phyloP scores from a whole-genome alignment of 441 rosid genomes.

The Erysimum cheiri region DNA sequence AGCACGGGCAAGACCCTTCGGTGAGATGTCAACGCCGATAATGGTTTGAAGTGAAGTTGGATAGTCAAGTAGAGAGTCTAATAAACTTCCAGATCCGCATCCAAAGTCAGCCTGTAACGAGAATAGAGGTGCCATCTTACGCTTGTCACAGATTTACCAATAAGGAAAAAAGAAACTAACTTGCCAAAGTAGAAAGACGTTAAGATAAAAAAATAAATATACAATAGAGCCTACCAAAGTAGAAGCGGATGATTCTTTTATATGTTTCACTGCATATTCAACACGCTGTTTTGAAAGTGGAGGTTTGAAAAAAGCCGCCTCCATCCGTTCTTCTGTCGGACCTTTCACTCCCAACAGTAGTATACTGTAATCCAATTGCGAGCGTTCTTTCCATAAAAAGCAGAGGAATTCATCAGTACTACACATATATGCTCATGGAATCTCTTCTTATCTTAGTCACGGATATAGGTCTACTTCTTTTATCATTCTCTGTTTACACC shows the following conservation, averaged over 20 bases:
- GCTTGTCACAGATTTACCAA: constrained; percentile 6
- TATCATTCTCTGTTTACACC: constrained; percentile 1
- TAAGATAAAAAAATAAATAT: constrained; percentile 16
- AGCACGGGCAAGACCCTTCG: constrained; percentile 82
- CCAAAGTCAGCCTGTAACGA: constrained; percentile 87
- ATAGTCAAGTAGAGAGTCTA: constrained; percentile 85
- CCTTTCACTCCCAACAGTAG: constrained; percentile 69
- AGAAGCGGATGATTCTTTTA: constrained; percentile 71
- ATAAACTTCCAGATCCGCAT: constrained; percentile 92
- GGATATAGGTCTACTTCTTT: neutral
- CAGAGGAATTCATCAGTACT: constrained; percentile 11
- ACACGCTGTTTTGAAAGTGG: constrained; percentile 96
- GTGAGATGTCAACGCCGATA: constrained; percentile 87
- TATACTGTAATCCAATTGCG: constrained; percentile 58
- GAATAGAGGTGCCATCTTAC: constrained; percentile 12
- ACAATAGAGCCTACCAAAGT: constrained; percentile 69
- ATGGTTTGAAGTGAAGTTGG: constrained; percentile 73
- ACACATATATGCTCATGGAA: constrained; percentile 1
- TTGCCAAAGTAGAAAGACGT: neutral
- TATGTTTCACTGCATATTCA: constrained; percentile 86
- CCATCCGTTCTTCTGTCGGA: constrained; percentile 95
- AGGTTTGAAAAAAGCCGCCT: constrained; percentile 93
- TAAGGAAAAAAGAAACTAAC: constrained; percentile 16
- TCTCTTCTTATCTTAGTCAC: constrained; percentile 26
- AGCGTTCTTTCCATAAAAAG: constrained; percentile 48